Conservation (phyloP, 805 yeast genomes). For the Candida parachauliodes region DNA sequence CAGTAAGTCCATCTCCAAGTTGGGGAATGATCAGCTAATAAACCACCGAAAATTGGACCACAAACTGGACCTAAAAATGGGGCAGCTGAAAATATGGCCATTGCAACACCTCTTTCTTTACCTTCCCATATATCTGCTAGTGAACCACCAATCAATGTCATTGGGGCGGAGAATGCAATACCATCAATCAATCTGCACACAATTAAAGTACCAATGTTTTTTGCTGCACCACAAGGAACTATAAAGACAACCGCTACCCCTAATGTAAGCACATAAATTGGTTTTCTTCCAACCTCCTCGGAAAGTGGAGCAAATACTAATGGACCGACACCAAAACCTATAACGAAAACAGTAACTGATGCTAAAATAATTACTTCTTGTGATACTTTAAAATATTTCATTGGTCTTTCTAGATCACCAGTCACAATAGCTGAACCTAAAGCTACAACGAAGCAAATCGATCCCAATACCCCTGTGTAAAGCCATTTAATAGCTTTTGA, state of each 20-base stretch:
- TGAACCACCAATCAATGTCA: constrained; percentile 52
- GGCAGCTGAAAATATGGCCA: constrained; percentile 57
- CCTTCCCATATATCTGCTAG: constrained; percentile 48
- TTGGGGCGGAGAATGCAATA: constrained; percentile 47
- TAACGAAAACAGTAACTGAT: constrained; percentile 52
- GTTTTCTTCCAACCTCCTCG: constrained; percentile 58
- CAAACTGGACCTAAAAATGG: constrained; percentile 67
- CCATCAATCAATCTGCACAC: constrained; percentile 49
- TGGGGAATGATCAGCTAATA: constrained; percentile 48
- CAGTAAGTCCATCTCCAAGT: constrained; percentile 76
- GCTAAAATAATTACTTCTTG: constrained; percentile 56
- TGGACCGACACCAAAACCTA: constrained; percentile 68
- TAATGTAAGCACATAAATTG: constrained; percentile 48
- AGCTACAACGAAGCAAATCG: constrained; percentile 87
- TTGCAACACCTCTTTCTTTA: constrained; percentile 45
- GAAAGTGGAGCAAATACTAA: constrained; percentile 59
- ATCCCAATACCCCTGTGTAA: constrained; percentile 87
- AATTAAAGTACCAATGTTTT: constrained; percentile 56
- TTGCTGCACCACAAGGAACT: constrained; percentile 60
- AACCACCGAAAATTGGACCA: constrained; percentile 64
- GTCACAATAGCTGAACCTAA: constrained; percentile 61
- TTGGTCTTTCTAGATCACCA: constrained; percentile 56
- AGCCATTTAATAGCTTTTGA: constrained; percentile 57
- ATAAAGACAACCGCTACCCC: constrained; percentile 54
- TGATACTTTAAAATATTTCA: constrained; percentile 47